Conservation (phyloP, 1,284 basidiomycete genomes). For the Athelia sp. region DNA sequence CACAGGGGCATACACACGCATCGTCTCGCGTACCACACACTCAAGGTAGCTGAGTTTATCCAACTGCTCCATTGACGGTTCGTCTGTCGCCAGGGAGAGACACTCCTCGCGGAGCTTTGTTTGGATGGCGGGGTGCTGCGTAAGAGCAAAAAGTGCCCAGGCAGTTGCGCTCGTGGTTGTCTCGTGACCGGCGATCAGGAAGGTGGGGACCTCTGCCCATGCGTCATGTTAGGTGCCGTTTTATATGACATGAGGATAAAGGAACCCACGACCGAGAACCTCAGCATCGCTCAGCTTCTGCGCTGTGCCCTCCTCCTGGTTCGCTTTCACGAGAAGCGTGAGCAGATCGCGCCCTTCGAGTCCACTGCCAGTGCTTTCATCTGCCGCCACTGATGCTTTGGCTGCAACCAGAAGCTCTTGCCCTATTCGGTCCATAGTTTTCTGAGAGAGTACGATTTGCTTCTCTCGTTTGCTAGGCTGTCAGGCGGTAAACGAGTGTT, state of each 20-base stretch:
- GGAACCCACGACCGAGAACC: constrained; percentile 64
- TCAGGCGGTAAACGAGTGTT: neutral
- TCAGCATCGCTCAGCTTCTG: constrained; percentile 70
- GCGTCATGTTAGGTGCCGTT: neutral
- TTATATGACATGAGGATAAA: neutral
- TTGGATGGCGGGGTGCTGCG: constrained; percentile 52
- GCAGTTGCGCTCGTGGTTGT: constrained; percentile 48
- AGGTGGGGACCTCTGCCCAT: constrained; percentile 32
- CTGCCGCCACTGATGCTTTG: constrained; percentile 27
- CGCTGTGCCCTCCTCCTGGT: constrained; percentile 47
- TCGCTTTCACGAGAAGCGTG: constrained; percentile 57
- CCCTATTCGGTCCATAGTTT: constrained; percentile 30
- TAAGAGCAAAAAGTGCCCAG: constrained; percentile 64
- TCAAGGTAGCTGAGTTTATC: constrained; percentile 58
- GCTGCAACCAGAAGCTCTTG: constrained; percentile 39
- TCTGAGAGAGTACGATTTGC: constrained; percentile 10
- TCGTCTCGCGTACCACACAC: constrained; percentile 60
- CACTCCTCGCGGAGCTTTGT: constrained; percentile 68
- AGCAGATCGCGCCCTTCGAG: constrained; percentile 41
- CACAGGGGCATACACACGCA: constrained; percentile 66
- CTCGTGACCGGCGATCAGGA: constrained; percentile 72
- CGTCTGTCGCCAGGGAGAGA: constrained; percentile 39
- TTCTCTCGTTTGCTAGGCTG: constrained; percentile 14
- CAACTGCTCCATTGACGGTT: constrained; percentile 58
- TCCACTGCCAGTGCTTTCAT: constrained; percentile 18